Base-by-base conservation (phyloP, 2,329 filamentous ascomycete species). In the Fusarium sp. region DNA sequence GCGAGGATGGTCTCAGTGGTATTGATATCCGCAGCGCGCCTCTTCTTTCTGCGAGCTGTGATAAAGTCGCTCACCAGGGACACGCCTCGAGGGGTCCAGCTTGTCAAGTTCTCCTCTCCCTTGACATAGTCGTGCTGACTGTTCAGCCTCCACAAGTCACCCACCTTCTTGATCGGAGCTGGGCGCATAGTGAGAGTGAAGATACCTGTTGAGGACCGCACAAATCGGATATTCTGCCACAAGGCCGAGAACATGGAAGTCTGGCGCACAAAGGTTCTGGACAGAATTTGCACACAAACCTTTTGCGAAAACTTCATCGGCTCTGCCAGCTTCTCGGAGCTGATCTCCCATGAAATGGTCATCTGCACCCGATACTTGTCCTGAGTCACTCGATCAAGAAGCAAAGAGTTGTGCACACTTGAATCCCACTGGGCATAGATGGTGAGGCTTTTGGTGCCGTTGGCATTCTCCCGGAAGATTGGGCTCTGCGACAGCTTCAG, bases 341-440 rank as follows among this genome's bases (percentile, higher is more conserved):
- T 89, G 31, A 98, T 91, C 77, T 98, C 94, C 94, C 96, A 98
- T 18, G 91, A 89, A 13, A 98, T 86, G 0, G 93, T 92, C 84
- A 98, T 92, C 82, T 98, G 95, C 22, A 99, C 94, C 50, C 93
- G 93, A 82, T 97, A 95, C 81, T 95, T 97, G 69, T 98, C 95
- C n/a, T 94, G 91, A 2, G 97, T 98, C 2, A 94, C 93, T 29
- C 96, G 92, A 83, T 99, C 95, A n/a, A 99, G 90, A 16, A 98
- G 88, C n/a, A 97, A 86, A 7, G 97, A 98, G 73, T 92, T 92
- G 82, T 99, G 97, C 75, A 97, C 88, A 79, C 95, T 97, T 0
- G 96, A 98, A 81, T 99, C 97, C 97, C 97, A 99, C 80, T 98
- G 95, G 1, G 94, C 95, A n/a, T 93, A 89, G 50, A 98, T 88